Evolutionary conservation across 1,284 basidiomycete genomes (phyloP).

Genomic region (Ustilago vetiveriae): DNA sequence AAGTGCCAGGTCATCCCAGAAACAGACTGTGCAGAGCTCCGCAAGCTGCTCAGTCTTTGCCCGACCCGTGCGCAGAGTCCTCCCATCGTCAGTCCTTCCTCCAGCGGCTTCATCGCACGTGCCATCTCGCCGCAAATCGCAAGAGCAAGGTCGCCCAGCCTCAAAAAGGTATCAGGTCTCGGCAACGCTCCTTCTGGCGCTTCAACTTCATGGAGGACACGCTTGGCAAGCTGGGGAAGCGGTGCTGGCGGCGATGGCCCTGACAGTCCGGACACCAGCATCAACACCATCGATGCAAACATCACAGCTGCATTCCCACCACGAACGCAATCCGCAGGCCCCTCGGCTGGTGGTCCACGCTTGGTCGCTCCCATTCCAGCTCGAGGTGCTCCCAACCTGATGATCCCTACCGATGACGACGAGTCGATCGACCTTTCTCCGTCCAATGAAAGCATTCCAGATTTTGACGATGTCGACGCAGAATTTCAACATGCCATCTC

Average conservation of each 20-base stretch:
- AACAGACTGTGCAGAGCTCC: conserved; percentile 34
- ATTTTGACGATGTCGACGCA: conserved; percentile 28
- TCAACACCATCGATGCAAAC: conserved; percentile 10
- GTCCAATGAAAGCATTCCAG: conserved; percentile 19
- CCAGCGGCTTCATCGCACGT: conserved; percentile 20
- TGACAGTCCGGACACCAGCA: conserved; percentile 3
- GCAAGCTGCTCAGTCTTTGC: conserved; percentile 36
- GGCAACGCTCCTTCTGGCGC: conserved; percentile 7
- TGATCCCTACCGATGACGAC: conserved; percentile 12
- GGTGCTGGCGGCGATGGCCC: neutral
- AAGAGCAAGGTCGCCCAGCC: conserved; percentile 21
- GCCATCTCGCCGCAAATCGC: conserved; percentile 31
- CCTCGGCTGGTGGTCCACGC: conserved; percentile 8
- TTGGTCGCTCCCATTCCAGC: conserved; percentile 28
- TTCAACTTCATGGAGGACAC: conserved; percentile 23
- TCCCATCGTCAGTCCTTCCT: conserved; percentile 16
- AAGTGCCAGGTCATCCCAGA: conserved; percentile 45
- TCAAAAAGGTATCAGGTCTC: conserved; percentile 4
- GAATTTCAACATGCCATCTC: conserved; percentile 31
- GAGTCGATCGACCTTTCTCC: conserved; percentile 14
- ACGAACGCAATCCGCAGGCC: neutral
- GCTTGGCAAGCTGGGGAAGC: conserved; percentile 30
- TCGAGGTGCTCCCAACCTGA: conserved; percentile 15
- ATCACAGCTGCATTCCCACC: conserved; percentile 3
- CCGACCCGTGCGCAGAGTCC: conserved; percentile 30